These are phyloP conservation scores for Penicillium taxi DNA, from an alignment of 495 filamentous ascomycete species.

Conservation along the genomic window DNA sequence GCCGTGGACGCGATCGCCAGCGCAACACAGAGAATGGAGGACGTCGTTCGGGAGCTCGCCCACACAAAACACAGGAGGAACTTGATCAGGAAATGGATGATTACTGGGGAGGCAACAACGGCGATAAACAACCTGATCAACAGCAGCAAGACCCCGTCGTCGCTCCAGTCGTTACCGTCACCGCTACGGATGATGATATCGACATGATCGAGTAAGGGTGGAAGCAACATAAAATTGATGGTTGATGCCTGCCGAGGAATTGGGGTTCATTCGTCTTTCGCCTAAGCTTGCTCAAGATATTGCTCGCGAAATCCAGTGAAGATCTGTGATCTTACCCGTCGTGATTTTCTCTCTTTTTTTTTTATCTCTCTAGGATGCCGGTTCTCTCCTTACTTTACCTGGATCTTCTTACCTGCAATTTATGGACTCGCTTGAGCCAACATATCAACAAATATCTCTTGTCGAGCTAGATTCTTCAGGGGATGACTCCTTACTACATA, in stretches of 20 bases:
- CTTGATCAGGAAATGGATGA: constrained; percentile 94
- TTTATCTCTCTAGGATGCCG: no score
- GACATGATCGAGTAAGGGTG: constrained; percentile 53
- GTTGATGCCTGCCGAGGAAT: no score
- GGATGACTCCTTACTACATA: no score
- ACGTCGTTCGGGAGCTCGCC: constrained; percentile 43
- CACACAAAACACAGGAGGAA: constrained; percentile 85
- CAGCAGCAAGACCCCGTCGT: background rate
- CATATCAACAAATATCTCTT: no score
- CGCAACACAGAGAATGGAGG: constrained; percentile 31
- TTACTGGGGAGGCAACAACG: constrained; percentile 57
- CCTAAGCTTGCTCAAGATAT: background rate
- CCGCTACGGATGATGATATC: constrained; percentile 47
- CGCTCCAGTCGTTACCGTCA: constrained; percentile 9
- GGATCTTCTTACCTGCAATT: no score
- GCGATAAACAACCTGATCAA: constrained; percentile 14
- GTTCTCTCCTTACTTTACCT: no score
- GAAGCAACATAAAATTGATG: constrained; percentile 1
- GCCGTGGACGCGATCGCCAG: constrained; percentile 21
- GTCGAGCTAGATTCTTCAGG: no score
- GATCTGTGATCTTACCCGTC: no score
- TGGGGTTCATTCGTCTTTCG: no score
- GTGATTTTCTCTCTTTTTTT: no score
- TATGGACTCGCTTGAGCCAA: no score
- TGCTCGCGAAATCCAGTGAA: no score